Evolutionary conservation across 2,329 filamentous ascomycete genomes (phyloP).

Genomic region (Neocucurbitaria cava): DNA sequence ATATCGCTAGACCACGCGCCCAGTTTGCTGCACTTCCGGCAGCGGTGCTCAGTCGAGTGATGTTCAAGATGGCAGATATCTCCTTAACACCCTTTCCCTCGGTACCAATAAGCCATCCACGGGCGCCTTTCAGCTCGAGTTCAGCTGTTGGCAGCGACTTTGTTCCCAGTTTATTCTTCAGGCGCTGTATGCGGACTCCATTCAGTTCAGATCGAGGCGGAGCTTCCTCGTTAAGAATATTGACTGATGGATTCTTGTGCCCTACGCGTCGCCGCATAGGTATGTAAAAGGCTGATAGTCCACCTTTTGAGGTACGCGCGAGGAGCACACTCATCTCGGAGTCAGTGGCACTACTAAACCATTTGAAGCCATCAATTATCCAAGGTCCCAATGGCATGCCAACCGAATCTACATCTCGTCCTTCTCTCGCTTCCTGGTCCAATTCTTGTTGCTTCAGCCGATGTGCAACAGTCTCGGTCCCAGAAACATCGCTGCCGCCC

Average conservation of each 20-base stretch:
- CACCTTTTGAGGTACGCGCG: conserved; percentile 62
- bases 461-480: conserved; percentile 68
- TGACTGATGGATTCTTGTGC: background rate
- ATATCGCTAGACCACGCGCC: conserved; percentile 64
- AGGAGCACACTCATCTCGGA: conserved; percentile 69
- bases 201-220: conserved; percentile 60
- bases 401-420: conserved; percentile 34
- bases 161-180: conserved; percentile 78
- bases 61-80: conserved; percentile 72
- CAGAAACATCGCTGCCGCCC: conserved; percentile 73
- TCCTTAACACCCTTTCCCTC: conserved; percentile 72
- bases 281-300: conserved; percentile 69
- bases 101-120: conserved; percentile 66
- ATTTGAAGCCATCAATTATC: conserved; percentile 72
- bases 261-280: conserved; percentile 61
- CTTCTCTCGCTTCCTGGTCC: conserved; percentile 28
- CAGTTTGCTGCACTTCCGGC: conserved; percentile 61
- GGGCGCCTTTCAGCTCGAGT: conserved; percentile 59
- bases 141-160: conserved; percentile 75
- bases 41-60: conserved; percentile 68
- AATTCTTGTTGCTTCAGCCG: conserved; percentile 29
- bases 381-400: conserved; percentile 62
- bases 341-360: conserved; percentile 73
- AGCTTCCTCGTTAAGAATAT: conserved; percentile 20
- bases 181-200: conserved; percentile 70